phyloP scores from a whole-genome alignment of 2,329 filamentous ascomycete species.

The Fusarium odoratissimum region DNA sequence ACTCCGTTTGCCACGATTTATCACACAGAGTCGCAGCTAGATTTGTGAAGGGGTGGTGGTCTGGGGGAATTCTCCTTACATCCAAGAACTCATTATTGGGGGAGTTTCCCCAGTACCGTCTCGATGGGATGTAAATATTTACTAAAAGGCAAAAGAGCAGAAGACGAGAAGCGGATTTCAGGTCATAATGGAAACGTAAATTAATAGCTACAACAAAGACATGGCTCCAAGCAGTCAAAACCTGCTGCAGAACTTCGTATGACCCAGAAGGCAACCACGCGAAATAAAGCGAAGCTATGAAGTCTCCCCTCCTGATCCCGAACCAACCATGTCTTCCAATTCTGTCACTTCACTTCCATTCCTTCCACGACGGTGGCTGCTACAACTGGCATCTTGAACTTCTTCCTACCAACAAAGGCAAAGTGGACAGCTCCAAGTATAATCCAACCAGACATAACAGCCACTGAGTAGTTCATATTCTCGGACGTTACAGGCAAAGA shows the following conservation, averaged over 20 bases:
- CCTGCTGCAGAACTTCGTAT: not conserved
- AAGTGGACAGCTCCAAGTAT: not conserved
- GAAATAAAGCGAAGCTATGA: not conserved
- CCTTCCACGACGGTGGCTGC: not conserved
- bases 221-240: not conserved
- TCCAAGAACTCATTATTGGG: rapidly evolving
- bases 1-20: no score
- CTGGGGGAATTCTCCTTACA: rapidly evolving
- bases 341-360: not conserved
- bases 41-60: no score
- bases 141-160: rapidly evolving
- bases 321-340: not conserved
- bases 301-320: not conserved
- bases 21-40: no score
- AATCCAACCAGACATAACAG: not conserved
- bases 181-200: rapidly evolving
- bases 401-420: not conserved
- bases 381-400: not conserved
- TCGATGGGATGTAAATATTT: no score
- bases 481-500: not conserved
- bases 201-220: not conserved
- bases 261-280: not conserved
- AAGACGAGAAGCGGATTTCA: not conserved
- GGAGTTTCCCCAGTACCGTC: not conserved
- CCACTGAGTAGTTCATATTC: not conserved